phyloP scores from a whole-genome alignment of 768 basidiomycete species.

The Gelatoporia subvermispora region DNA sequence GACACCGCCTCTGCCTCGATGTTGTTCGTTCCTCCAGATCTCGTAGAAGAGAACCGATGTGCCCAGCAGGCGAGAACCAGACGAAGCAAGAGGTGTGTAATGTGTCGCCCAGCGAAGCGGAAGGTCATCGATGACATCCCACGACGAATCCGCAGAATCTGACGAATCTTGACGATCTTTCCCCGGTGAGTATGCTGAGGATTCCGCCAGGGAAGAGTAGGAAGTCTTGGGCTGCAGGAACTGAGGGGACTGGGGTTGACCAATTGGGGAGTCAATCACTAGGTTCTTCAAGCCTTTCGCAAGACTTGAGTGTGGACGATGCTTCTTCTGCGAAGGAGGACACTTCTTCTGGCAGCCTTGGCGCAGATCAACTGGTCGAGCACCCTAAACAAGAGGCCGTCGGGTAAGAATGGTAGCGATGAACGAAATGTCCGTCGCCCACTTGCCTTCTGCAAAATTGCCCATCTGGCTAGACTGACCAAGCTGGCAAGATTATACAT shows the following conservation, averaged over 20 bases:
- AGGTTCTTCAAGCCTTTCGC: constrained; percentile 62
- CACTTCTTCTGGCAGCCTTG: constrained; percentile 34
- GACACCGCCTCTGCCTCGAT: constrained; percentile 39
- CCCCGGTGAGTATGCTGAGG: constrained; percentile 7
- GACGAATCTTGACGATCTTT: constrained; percentile 11
- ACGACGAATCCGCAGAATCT: constrained; percentile 19
- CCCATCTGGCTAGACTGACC: constrained; percentile 71
- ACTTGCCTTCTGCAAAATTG: constrained; percentile 58
- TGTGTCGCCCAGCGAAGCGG: constrained; percentile 86
- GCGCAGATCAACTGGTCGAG: constrained; percentile 56
- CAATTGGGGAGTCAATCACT: constrained; percentile 37
- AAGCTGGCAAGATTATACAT: constrained; percentile 84
- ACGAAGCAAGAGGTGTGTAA: constrained; percentile 69
- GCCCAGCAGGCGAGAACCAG: constrained; percentile 58
- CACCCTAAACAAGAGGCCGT: constrained; percentile 45
- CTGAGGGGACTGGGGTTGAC: constrained; percentile 22
- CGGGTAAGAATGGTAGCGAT: no score
- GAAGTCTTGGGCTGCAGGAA: constrained; percentile 23
- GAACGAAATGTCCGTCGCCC: neutral
- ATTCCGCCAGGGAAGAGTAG: constrained; percentile 11
- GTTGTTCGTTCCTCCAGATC: constrained; percentile 58
- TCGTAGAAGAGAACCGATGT: constrained; percentile 61
- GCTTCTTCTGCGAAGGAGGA: constrained; percentile 32
- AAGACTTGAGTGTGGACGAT: constrained; percentile 50
- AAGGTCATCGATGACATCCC: constrained; percentile 72